Conservation (phyloP, 306 rosid species). For the Begonia loranthoides region DNA sequence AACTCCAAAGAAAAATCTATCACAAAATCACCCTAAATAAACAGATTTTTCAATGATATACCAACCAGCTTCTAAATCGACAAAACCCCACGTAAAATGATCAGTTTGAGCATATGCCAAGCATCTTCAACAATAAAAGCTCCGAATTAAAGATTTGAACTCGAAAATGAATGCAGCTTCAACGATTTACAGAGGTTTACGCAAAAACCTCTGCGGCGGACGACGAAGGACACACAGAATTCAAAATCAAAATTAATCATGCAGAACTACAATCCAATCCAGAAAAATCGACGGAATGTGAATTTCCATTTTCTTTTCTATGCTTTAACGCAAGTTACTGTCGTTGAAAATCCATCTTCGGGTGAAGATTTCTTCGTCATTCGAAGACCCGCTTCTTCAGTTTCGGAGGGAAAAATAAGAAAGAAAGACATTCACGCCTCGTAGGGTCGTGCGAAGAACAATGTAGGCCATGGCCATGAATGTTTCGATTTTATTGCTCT, state of each 20-base stretch:
- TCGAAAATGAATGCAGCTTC: background rate
- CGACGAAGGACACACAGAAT: background rate
- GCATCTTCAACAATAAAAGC: background rate
- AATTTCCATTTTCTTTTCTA: no score
- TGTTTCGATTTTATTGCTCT: background rate
- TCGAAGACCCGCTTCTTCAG: background rate
- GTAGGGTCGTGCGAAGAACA: background rate
- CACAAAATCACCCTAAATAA: slow-evolving; percentile 11
- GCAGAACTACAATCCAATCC: background rate
- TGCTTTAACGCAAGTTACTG: no score
- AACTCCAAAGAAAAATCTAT: slow-evolving; percentile 10
- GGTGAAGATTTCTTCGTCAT: background rate
- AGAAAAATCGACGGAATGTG: background rate
- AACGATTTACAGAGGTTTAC: no score
- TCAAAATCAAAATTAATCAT: background rate
- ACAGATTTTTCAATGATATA: slow-evolving; percentile 1
- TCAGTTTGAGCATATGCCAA: background rate
- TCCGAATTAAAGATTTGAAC: background rate
- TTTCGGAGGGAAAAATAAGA: background rate
- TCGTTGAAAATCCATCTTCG: background rate
- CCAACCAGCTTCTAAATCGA: slow-evolving; percentile 9
- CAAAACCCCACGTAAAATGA: slow-evolving; percentile 2
- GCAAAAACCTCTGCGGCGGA: background rate
- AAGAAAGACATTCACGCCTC: background rate
- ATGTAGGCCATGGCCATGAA: background rate